Evolutionary conservation across 2,329 filamentous ascomycete genomes (phyloP).

Genomic region (Aspergillus sp.): DNA sequence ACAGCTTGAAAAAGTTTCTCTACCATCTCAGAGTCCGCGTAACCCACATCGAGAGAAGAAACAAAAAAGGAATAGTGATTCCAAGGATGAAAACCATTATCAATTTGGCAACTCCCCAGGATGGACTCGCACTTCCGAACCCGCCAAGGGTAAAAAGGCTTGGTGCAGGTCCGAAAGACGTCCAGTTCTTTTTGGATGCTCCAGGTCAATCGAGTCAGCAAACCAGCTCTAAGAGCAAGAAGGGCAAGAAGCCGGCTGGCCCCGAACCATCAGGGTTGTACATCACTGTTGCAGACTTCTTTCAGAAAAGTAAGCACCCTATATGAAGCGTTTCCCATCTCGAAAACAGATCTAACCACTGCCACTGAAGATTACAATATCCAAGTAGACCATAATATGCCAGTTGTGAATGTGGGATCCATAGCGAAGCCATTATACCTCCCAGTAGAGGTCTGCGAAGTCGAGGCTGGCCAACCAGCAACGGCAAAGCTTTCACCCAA

Average conservation of each 20-base stretch:
- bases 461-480: constrained; percentile 65
- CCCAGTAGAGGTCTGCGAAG: constrained; percentile 64
- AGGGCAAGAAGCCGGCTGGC: constrained; percentile 33
- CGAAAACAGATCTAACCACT: background rate
- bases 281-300: constrained; percentile 55
- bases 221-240: constrained; percentile 20
- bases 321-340: background rate
- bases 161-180: constrained; percentile 52
- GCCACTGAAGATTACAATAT: constrained; percentile 38
- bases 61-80: constrained; percentile 32
- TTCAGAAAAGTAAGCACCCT: constrained; percentile 40
- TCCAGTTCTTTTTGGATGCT: constrained; percentile 54
- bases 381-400: constrained; percentile 42
- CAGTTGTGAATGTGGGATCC: constrained; percentile 67
- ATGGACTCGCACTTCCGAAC: constrained; percentile 36
- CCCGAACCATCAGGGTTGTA: constrained; percentile 39
- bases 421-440: constrained; percentile 60
- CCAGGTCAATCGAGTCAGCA: constrained; percentile 14
- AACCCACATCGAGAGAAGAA: constrained; percentile 41
- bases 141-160: constrained; percentile 35
- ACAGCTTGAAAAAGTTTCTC: constrained; percentile 35
- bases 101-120: constrained; percentile 42
- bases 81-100: constrained; percentile 47
- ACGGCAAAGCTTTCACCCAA: constrained; percentile 58
- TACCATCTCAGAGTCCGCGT: constrained; percentile 42